Evolutionary conservation across 2,329 filamentous ascomycete species (phyloP), one percentile per base, ranked within the genome.

Genomic region (Xylaria sp.): DNA sequence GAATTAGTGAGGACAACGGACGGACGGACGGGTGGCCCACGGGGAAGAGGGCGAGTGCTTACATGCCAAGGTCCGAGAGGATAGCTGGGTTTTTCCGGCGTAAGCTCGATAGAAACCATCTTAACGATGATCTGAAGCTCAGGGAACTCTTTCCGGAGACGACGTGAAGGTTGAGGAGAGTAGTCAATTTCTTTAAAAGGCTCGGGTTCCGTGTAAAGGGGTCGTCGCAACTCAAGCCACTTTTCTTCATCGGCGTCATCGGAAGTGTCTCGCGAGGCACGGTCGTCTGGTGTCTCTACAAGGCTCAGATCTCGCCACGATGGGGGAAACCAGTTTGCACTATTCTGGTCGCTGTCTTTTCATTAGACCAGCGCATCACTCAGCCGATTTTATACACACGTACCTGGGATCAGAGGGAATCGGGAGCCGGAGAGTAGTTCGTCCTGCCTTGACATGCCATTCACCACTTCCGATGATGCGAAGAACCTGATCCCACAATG

Each of bases 71-170:
- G 57, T 37, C 54, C 78, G 2, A 73, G 75, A 0, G 73, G 66
- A 62, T 81, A 86, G 0, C 67, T 68, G 0, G 82, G 80, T 37
- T 82, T 79, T 8, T 82, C 79, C 0, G 83, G 83, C 0, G 78
- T 83, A 1, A 88, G 74, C 48, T 85, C 76, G 54, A 87, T 81
- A 42, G 78, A 80, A 1, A 83, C 78, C 63, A 89, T 75, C 67
- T 88, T 87, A 37, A 87, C 79, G 54, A 89, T 84, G 42, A 89
- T 71, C 65, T 89, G 86, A 2, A 88, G 67, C 1, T 80, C 79
- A 4, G 70, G 68, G 1, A 76, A 66, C 7, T 69, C 72, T 30
- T 57, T 60, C 6, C 68, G 55, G 9, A 63, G 47, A n/a, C 72
- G 61, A 23, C 53, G n/a, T 48, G 58, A 3, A 50, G 19, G 39